These are phyloP conservation scores for Naegleria fowleri DNA, from an alignment of 208 protist genomes.

Conservation along the genomic window DNA sequence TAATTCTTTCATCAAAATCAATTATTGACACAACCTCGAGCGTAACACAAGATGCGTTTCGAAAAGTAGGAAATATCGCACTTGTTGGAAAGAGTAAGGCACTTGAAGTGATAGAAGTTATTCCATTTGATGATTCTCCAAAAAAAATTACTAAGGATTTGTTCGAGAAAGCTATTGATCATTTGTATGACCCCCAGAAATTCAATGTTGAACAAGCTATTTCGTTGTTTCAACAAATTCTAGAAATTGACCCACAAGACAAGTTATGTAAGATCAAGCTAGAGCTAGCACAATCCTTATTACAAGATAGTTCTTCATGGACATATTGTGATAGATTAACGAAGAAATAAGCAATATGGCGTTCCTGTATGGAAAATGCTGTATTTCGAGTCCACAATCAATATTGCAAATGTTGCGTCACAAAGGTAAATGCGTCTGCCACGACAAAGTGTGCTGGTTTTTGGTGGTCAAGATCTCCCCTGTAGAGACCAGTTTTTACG, in stretches of 20 bases:
- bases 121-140: not conserved
- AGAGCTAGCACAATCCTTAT: not conserved
- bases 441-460: not conserved
- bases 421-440: not conserved
- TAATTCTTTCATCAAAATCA: not conserved
- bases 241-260: not conserved
- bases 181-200: not conserved
- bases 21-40: not conserved
- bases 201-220: not conserved
- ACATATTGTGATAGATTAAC: not conserved
- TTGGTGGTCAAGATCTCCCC: not conserved
- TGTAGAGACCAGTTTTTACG: not conserved
- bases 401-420: not conserved
- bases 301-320: not conserved
- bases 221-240: not conserved
- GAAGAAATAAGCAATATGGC: not conserved
- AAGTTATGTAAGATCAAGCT: not conserved
- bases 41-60: not conserved
- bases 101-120: not conserved
- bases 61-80: not conserved
- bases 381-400: not conserved
- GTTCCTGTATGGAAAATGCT: not conserved
- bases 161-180: not conserved
- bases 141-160: not conserved
- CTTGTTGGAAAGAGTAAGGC: not conserved